Base-by-base conservation (phyloP, 768 basidiomycete genomes). In the Lepiota venenata region DNA sequence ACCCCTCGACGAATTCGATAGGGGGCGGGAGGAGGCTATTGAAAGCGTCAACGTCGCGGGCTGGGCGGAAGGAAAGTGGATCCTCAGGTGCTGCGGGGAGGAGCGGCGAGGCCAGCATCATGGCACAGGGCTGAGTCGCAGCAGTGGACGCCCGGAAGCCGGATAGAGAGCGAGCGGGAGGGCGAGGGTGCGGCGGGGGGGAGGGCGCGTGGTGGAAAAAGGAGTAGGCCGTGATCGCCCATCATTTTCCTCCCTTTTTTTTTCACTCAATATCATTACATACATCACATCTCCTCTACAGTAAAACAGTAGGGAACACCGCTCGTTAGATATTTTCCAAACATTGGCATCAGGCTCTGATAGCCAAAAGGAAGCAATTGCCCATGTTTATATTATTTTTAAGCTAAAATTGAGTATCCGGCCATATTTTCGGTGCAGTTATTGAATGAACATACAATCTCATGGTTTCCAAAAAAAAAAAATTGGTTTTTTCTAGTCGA, bases 1-100 rank as follows among this genome's bases (percentile, higher is more conserved):
- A 91, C 18, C 90, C 90, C 66, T 92, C 90, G 47, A 91, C 73
- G 50, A 92, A 92, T 66, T 92, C 90, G 56, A 92, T 77, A 15
- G 85, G 81, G n/a, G 87, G 87, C 3, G 87, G 86, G 36, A 89
- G 79, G n/a, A 89, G 76, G 59, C 75, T 86, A 60, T 87, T 89
- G 74, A 90, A 91, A 3, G 84, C 73, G 56, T 88, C 87, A 56
- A 86, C 65, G 65, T 91, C 87, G 64, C 81, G 83, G 36, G 85
- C 78, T 2, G 88, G 88, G 40, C 81, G 75, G 65, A 82, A 83
- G 59, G 82, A 82, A 25, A 75, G 62, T 41, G 74, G 63, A 63
- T 82, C 80, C 47, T 85, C 82, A 29, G 80, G 64, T 43, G 43
- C 52, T 5, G 77, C 60, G 51, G 80, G 83, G 59, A 81, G 71